Base-by-base conservation (phyloP, 2,329 filamentous ascomycete genomes). In the Cadophora sp. region DNA sequence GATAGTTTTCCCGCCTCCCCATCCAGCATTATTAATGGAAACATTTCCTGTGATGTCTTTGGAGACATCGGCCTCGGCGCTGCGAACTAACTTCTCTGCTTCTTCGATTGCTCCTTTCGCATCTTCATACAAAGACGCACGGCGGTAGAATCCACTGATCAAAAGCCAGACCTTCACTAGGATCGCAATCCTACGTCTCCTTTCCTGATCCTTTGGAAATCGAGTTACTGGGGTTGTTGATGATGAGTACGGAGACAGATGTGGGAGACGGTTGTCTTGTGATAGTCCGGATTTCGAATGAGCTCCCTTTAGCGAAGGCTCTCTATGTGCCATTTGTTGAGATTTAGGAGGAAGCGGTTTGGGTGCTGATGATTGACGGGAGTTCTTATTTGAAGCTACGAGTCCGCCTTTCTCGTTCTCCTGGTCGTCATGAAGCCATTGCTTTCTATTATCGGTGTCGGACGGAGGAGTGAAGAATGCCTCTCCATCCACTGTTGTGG, bases 121-220 rank as follows among this genome's bases (percentile, higher is more conserved):
- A 77, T 98, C 95, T 24, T 94, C 91, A 65, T 89, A 88, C 82
- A 97, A 89, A 9, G 87, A 87, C 8, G 95, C 93, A 64, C 93
- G 88, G 31, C 93, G 88, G 77, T 98, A 99, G 72, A 98, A 90
- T 0, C 91, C 91, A 1, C 93, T 91, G 69, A 97, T 93, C 77
- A 96, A 91, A 9, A 97, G 84, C 96, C 96, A 99, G 37, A 97
- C 89, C 72, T 91, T 91, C 24, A 94, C 83, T 19, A 99, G 78
- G 12, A 89, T 82, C 7, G 81, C 81, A 37, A 80, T 82, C 55
- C 86, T 83, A 64, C 84, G 84, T 34, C 81, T 80, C 71, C 80
- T 82, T 70, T 84, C 81, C 72, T 85, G 84, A 11, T 85, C 84
- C 72, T 84, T 85, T 8, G 87, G 79, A 65, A 89, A 87, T 43